These are phyloP conservation scores for Balansia obtecta DNA, from an alignment of 2,329 filamentous ascomycete genomes.

Conservation along the genomic window DNA sequence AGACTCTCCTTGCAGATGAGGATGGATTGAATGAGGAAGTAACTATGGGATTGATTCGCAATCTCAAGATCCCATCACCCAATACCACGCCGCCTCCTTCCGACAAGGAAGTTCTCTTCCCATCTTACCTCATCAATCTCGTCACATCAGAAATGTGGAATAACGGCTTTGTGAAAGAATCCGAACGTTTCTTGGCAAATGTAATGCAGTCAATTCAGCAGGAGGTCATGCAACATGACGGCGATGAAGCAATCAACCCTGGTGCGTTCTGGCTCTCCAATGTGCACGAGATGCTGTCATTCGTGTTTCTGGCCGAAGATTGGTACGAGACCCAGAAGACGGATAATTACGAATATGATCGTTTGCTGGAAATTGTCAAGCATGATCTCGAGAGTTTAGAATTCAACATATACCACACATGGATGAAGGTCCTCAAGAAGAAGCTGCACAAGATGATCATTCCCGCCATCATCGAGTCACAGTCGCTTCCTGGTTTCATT, in stretches of 20 bases:
- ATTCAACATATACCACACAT: slow-evolving; percentile 99
- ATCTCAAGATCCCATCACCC: slow-evolving; percentile 89
- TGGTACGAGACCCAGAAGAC: slow-evolving; percentile 99
- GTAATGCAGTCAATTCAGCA: slow-evolving; percentile 99
- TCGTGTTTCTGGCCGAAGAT: slow-evolving; percentile 96
- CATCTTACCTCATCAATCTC: slow-evolving; percentile 95
- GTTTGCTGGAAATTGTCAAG: slow-evolving; percentile 95
- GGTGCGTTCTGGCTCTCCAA: slow-evolving; percentile 99
- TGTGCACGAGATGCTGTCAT: slow-evolving; percentile 98
- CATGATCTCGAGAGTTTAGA: slow-evolving; percentile 96
- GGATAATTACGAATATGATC: slow-evolving; percentile 98
- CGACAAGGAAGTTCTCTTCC: slow-evolving; percentile 98
- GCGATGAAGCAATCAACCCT: slow-evolving; percentile 92
- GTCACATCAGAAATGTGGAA: slow-evolving; percentile 99
- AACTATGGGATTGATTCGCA: slow-evolving; percentile 87
- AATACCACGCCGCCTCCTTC: slow-evolving; percentile 79
- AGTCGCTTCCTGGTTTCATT: slow-evolving; percentile 94
- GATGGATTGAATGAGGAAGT: slow-evolving; percentile 95
- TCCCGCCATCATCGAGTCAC: slow-evolving; percentile 95
- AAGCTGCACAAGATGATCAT: slow-evolving; percentile 99
- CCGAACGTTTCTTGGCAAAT: slow-evolving; percentile 94
- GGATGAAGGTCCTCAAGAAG: slow-evolving; percentile 99
- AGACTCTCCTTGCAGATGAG: slow-evolving; percentile 87
- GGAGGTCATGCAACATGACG: slow-evolving; percentile 98
- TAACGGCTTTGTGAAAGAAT: slow-evolving; percentile 98